phyloP scores from a whole-genome alignment of 1,139 yeast species.

The Suhomyces taliae region DNA sequence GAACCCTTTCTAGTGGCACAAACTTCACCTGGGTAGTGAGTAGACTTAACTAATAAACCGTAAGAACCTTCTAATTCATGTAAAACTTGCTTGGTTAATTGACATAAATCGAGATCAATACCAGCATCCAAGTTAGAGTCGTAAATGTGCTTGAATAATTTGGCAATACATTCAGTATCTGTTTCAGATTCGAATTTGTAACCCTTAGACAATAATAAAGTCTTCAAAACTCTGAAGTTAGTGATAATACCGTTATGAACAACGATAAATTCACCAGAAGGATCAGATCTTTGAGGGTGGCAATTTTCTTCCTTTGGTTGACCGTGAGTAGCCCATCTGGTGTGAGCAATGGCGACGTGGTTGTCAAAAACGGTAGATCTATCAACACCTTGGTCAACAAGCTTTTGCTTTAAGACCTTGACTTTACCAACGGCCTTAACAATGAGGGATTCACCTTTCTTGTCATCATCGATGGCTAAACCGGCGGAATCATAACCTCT shows the following conservation, averaged over 20 bases:
- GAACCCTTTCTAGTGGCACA: constrained; percentile 99
- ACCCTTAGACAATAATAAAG: constrained; percentile 78
- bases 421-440: constrained; percentile 94
- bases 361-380: constrained; percentile 67
- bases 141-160: constrained; percentile 86
- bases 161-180: constrained; percentile 97
- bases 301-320: constrained; percentile 83
- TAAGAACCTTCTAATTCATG: constrained; percentile 96
- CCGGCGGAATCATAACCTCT: constrained; percentile 99
- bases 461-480: constrained; percentile 89
- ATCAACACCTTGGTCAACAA: constrained; percentile 53
- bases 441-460: constrained; percentile 59
- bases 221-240: constrained; percentile 86
- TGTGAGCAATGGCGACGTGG: constrained; percentile 97
- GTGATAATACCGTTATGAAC: constrained; percentile 99
- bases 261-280: constrained; percentile 76
- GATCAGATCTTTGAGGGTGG: constrained; percentile 95
- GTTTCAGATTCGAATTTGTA: constrained; percentile 87
- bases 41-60: constrained; percentile 89
- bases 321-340: constrained; percentile 99
- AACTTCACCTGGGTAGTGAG: constrained; percentile 92
- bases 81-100: constrained; percentile 88
- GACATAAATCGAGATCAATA: constrained; percentile 78
- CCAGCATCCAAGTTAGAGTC: constrained; percentile 70
- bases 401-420: constrained; percentile 69